Evolutionary conservation across 768 basidiomycete genomes (phyloP).

Genomic region (Sutorius australiensis): DNA sequence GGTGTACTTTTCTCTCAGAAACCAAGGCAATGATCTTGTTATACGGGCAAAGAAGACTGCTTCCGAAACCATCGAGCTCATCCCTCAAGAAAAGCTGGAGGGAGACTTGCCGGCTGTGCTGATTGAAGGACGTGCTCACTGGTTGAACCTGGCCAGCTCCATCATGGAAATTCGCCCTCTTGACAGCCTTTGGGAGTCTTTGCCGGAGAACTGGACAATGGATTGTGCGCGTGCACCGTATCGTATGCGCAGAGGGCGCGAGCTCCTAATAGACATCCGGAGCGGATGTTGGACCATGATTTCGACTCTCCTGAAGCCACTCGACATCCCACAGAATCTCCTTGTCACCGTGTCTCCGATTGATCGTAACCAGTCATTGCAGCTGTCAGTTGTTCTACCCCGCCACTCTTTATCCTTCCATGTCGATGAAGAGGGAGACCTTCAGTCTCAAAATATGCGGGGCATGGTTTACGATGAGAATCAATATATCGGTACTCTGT

Average conservation of each 20-base stretch:
- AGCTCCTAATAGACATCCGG: slow-evolving; percentile 24
- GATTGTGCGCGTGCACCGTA: slow-evolving; percentile 6
- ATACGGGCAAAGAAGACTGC: slow-evolving; percentile 10
- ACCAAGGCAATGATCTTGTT: slow-evolving; percentile 9
- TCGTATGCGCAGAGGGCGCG: slow-evolving; percentile 2
- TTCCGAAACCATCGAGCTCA: slow-evolving; percentile 16
- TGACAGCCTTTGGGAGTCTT: slow-evolving; percentile 23
- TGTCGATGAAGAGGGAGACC: slow-evolving; percentile 26
- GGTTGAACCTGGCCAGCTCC: slow-evolving; percentile 26
- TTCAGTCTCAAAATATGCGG: slow-evolving; percentile 41
- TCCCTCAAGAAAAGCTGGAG: slow-evolving; percentile 20
- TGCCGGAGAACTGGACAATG: slow-evolving; percentile 27
- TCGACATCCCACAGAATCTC: slow-evolving; percentile 24
- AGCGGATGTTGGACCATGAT: slow-evolving; percentile 30
- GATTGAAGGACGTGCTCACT: slow-evolving; percentile 25
- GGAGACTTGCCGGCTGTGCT: slow-evolving; percentile 26
- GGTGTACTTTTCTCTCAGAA: slow-evolving; percentile 24
- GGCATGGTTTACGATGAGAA: slow-evolving; percentile 39
- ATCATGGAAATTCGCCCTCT: slow-evolving; percentile 29
- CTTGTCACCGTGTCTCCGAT: slow-evolving; percentile 11
- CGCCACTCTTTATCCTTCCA: slow-evolving; percentile 42
- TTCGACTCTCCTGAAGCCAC: slow-evolving; percentile 16
- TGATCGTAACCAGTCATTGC: neutral
- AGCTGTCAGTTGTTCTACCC: slow-evolving; percentile 31
- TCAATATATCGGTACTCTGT: slow-evolving; percentile 43